Base-by-base conservation (phyloP, 306 rosid species). In the Ammopiptanthus mongolicus region DNA sequence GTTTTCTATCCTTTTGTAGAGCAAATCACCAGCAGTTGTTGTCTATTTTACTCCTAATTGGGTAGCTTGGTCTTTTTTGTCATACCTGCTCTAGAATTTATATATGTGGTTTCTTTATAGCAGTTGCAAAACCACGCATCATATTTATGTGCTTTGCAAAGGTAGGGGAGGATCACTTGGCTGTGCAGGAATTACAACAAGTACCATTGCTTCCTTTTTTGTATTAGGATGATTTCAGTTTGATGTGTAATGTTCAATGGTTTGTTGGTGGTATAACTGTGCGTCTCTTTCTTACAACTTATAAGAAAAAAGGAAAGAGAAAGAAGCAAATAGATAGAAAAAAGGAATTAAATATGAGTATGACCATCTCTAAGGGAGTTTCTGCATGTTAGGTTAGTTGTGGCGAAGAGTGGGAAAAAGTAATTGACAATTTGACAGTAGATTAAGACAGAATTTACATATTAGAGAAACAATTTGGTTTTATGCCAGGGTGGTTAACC, bases 191-290 rank as follows among this genome's bases (percentile, higher is more conserved):
- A 50, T 39, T 44, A 12, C 75, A 67, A 57, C 41, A 14, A 31
- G 70, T 57, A 31, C 77, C 47, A 5, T 60, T 23, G 25, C 18
- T 28, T 50, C 22, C 69, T 25, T 56, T 67, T 50, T 33, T 29
- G 63, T 61, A 21, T 34, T 78, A 29, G 42, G 63, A 21, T 42
- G 41, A 71, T 71, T 71, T 55, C 60, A 37, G 47, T 70, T 71
- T 52, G 47, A 71, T 39, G 17, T 50, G 28, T 33, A 15, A 19
- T 51, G 68, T 46, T 46, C 67, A 42, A n/a, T 56, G 62, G 34
- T 44, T 64, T 72, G 69, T 65, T 73, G 75, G 69, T 44, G 62
- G 74, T 55, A 56, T 31, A 63, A 6, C 42, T 64, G 15, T 52
- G 59, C 13, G 29, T 71, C 69, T 62, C 31, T 25, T 34, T 23